Evolutionary conservation across 228 moss, liverwort and hornwort species (phyloP), one percentile per base, ranked within the genome.

Genomic region (Sphagnum magellanicum): DNA sequence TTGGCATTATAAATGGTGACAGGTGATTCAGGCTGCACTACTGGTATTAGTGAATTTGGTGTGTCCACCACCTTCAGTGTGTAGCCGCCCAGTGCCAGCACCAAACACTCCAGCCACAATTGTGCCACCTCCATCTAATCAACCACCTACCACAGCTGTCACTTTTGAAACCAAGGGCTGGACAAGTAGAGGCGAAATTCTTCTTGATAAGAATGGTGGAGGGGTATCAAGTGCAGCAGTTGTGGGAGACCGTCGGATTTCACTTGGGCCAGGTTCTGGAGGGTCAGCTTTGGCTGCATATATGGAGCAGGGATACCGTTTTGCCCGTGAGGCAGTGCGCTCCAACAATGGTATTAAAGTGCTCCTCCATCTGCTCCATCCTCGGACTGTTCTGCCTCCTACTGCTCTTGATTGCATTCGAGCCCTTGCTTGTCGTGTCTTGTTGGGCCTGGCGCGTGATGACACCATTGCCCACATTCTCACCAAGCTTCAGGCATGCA

Each of bases 271-370:
- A 76, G 98, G 98, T 69, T 94, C 90, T 50, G 98, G 98, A 70
- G 92, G 98, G 63, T 92, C 98, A 78, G 98, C 94, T 60, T 84
- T 98, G 67, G 98, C 98, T 58, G 92, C 98, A 12, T 94, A 92
- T 50, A 98, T 98, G 94, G 98, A 98, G 79, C 98, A 98, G 73
- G 98, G 98, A 6, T 98, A 98, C 70, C 90, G 92, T 16, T 86
- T 87, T 89, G 98, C 98, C 49, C 91, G 98, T 51, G 98, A 98
- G 81, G 90, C 98, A 60, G 94, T 98, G 52, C 87, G 94, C 60
- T 88, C 94, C 52, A 94, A 98, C 63, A 92, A 94, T 74, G 98
- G 98, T 61, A 94, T 98, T 47, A 94, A 94, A 81, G 98, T 93
- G 75, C 83, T 98, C 48, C 81, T 98, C 57, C 98, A 98, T 81